Percentiles rank a stretch among this genome's conserved stretches.
phyloP scores from a whole-genome alignment of 331 rosid species.

The Phaseolus coccineus region DNA sequence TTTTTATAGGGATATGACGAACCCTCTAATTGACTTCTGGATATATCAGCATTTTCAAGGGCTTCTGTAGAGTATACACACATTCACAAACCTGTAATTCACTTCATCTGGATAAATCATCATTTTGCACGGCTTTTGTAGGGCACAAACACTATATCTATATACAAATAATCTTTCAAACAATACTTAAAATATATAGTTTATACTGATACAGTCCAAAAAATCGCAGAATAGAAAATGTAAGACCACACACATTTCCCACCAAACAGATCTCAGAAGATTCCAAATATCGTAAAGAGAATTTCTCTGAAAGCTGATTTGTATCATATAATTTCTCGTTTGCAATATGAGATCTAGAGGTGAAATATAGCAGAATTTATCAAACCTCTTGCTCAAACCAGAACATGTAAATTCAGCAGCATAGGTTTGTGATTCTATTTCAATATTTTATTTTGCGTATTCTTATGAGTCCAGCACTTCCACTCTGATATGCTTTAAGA shows the following conservation, averaged over 20 bases:
- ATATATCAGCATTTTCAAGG: neutral
- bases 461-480: neutral
- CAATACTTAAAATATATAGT: too few species aligned
- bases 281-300: too few species aligned
- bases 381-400: neutral
- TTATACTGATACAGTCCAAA: too few species aligned
- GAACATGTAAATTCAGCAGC: neutral
- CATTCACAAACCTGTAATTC: neutral
- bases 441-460: neutral
- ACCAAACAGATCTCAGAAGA: too few species aligned
- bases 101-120: neutral
- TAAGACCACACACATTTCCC: too few species aligned
- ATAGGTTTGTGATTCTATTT: conserved; percentile 1
- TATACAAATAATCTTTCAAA: too few species aligned
- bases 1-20: neutral
- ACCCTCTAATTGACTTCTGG: neutral
- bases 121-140: neutral
- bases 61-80: neutral
- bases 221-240: too few species aligned
- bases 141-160: neutral
- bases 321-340: neutral
- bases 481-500: neutral
- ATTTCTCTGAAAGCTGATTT: too few species aligned
- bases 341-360: neutral
- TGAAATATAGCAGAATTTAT: neutral